A percentile compares a stretch with the other conserved stretches of the same genome.
Evolutionary conservation across 139 green algal species (phyloP).

Genomic region (Chlamydomonas urium): DNA sequence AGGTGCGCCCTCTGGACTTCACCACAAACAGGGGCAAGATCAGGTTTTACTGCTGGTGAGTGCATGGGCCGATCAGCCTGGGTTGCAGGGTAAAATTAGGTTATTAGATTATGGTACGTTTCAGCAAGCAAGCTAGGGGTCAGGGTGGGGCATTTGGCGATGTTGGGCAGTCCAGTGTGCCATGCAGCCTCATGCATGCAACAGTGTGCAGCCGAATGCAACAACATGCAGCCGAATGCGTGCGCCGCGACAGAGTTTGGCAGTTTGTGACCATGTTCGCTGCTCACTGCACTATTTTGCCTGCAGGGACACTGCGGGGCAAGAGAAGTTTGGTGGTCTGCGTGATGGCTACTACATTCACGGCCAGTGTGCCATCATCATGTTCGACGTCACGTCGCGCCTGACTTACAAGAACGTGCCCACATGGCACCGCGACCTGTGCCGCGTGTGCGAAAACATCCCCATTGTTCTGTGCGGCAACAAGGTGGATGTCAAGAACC

Average conservation of each 20-base stretch:
- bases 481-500: conserved; percentile 99
- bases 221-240: too few species aligned
- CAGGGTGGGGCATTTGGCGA: too few species aligned
- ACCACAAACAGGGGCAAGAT: conserved; percentile 96
- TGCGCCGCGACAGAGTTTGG: too few species aligned
- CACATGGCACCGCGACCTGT: conserved; percentile 97
- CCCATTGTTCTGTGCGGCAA: conserved; percentile 99
- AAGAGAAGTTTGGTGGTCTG: conserved; percentile 98
- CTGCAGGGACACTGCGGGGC: conserved; percentile 90
- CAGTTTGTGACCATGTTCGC: too few species aligned
- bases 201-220: too few species aligned
- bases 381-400: conserved; percentile 99
- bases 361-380: conserved; percentile 99
- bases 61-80: too few species aligned
- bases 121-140: too few species aligned
- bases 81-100: too few species aligned
- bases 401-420: conserved; percentile 99
- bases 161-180: too few species aligned
- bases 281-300: not conserved
- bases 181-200: too few species aligned
- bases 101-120: too few species aligned
- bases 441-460: conserved; percentile 98
- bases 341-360: conserved; percentile 99
- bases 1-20: conserved; percentile 98
- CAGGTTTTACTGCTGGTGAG: conserved; percentile 96